phyloP scores from a whole-genome alignment of 306 rosid genomes.

The Begonia masoniana region DNA sequence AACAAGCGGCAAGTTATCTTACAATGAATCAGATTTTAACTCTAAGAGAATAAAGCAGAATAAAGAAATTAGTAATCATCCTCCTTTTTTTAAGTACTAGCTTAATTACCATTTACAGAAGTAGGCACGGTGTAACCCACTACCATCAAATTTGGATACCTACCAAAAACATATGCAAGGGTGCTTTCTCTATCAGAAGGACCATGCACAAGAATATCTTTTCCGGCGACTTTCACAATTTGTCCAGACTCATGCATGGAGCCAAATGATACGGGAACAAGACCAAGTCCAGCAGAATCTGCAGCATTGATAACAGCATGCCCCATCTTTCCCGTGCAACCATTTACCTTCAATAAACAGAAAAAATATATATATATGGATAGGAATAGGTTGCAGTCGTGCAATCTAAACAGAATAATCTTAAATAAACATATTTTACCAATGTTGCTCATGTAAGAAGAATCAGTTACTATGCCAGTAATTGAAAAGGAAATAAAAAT shows the following conservation, averaged over 20 bases:
- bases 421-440: not conserved
- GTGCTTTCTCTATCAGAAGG: conserved; percentile 55
- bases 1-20: too few relatives aligned
- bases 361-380: conserved; percentile 1
- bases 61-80: not conserved
- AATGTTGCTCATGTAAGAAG: not conserved
- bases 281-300: conserved; percentile 64
- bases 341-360: conserved; percentile 43
- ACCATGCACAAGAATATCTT: conserved; percentile 62
- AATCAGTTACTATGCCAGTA: not conserved
- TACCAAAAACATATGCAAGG: conserved; percentile 42
- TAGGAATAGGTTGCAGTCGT: not conserved
- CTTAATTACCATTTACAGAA: conserved; percentile 67
- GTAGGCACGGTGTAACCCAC: conserved; percentile 79
- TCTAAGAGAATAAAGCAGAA: too few relatives aligned
- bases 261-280: conserved; percentile 85
- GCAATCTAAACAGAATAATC: not conserved
- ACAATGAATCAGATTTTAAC: too few relatives aligned
- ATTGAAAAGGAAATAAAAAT: not conserved
- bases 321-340: conserved; percentile 90
- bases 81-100: not conserved
- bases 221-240: conserved; percentile 45
- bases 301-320: conserved; percentile 71
- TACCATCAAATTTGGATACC: conserved; percentile 62
- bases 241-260: conserved; percentile 47